Evolutionary conservation across 2,329 filamentous ascomycete genomes (phyloP), one percentile per base, ranked within the genome.

Genomic region (Fusarium verticillioides): DNA sequence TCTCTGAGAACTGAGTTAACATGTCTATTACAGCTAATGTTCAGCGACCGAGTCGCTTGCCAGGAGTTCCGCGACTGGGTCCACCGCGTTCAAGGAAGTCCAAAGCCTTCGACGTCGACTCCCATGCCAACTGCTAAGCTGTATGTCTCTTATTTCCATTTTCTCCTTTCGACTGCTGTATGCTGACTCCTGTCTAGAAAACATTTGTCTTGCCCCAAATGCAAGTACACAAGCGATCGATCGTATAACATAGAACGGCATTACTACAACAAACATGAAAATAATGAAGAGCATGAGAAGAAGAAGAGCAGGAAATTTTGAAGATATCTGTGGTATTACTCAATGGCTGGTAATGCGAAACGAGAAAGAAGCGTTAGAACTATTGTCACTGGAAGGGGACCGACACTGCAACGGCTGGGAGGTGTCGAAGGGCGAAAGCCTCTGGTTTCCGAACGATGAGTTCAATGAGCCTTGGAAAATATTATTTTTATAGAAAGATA

Each of bases 41-140:
- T 70, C n/a, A 16, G 40, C 16, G 50, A 66, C 5, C 28, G n/a
- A 1, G 13, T 18, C 15, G 49, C 60, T 1, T 43, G 12, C 1
- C 32, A 36, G 12, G 36, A 40, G 23, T 70, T 70, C 5, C n/a
- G 61, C 4, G 15, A 40, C 11, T 66, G 68, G 68, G 19, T 70
- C 11, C 9, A 21, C 16, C 21, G n/a, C 15, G 53, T 64, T 30
- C 26, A 21, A 1, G 30, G 21, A 9, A 47, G 32, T 26, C 23
- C 63, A 3, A 9, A 18, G 7, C 4, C 52, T 4, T 47, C 26
- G 0, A 1, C 3, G 2, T 3, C 36, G 1, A 28, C 32, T 19
- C 32, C 15, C 1, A 15, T 15, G 5, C 5, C 16, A 5, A n/a
- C 18, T 3, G 1, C 15, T 5, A 44, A 61, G 23, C 10, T 4